phyloP scores from a whole-genome alignment of 768 basidiomycete species.

The Cystobasidium onofrii region DNA sequence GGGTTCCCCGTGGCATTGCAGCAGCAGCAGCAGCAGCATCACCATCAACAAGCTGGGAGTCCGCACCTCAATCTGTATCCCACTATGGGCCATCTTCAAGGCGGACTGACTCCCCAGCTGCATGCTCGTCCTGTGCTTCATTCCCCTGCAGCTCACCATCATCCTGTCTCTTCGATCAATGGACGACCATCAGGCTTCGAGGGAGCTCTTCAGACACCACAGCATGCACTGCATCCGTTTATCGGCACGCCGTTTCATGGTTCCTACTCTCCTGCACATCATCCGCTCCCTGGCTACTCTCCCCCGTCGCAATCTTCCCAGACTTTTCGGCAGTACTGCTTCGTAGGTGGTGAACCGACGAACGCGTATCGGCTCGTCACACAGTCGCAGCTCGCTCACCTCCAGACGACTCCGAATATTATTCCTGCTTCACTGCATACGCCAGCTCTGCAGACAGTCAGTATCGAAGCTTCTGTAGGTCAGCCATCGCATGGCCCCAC shows the following conservation, averaged over 20 bases:
- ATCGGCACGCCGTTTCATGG: too few species aligned
- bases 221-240: too few species aligned
- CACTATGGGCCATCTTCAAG: neutral
- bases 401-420: neutral
- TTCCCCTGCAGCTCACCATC: neutral
- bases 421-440: neutral
- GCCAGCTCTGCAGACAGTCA: neutral
- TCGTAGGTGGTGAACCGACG: neutral
- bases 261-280: too few species aligned
- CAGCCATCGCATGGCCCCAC: too few species aligned
- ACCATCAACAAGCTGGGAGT: neutral
- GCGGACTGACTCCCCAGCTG: neutral
- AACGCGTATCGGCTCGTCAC: neutral
- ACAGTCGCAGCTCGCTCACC: neutral
- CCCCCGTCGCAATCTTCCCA: neutral
- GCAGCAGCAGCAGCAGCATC: neutral
- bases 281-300: neutral
- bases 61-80: neutral
- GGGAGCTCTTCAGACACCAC: neutral
- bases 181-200: neutral
- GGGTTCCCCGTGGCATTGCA: neutral
- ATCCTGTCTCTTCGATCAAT: neutral
- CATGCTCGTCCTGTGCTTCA: neutral
- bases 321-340: neutral
- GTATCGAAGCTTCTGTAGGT: too few species aligned